These are phyloP conservation scores for Hypoxylon sp. DNA, from an alignment of 2,329 filamentous ascomycete genomes.

Conservation along the genomic window DNA sequence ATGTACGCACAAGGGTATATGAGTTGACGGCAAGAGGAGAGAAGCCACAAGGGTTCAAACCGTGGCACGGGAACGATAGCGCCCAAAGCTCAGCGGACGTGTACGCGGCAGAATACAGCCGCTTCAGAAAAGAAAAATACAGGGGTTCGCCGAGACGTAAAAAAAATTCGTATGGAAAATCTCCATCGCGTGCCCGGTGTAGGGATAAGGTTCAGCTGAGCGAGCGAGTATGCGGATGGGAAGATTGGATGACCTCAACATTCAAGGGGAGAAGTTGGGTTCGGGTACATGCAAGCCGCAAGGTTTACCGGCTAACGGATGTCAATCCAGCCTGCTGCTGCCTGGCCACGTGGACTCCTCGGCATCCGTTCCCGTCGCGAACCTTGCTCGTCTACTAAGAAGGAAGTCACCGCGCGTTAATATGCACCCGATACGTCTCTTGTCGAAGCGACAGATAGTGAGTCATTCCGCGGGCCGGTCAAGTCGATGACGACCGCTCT, in stretches of 20 bases:
- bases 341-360: slow-evolving; percentile 18
- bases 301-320: not conserved
- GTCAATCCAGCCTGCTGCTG: not conserved
- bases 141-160: not conserved
- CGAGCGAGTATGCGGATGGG: slow-evolving; percentile 1
- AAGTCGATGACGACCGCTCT: not conserved
- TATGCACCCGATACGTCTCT: not conserved
- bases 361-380: slow-evolving; percentile 7
- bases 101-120: not conserved
- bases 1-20: slow-evolving; percentile 2
- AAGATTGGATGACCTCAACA: too few relatives aligned
- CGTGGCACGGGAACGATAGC: not conserved
- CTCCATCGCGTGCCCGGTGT: not conserved
- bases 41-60: slow-evolving; percentile 4
- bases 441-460: slow-evolving; percentile 7
- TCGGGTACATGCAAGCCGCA: not conserved
- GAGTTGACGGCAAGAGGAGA: not conserved
- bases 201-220: slow-evolving; percentile 2
- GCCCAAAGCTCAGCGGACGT: not conserved
- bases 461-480: not conserved
- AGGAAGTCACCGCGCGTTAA: not conserved
- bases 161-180: slow-evolving; percentile 3
- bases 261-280: slow-evolving; percentile 1
- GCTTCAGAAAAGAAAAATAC: not conserved
- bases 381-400: slow-evolving; percentile 1